Evolutionary conservation across 805 yeast genomes (phyloP).

Genomic region (Kazachstania psychrophila): DNA sequence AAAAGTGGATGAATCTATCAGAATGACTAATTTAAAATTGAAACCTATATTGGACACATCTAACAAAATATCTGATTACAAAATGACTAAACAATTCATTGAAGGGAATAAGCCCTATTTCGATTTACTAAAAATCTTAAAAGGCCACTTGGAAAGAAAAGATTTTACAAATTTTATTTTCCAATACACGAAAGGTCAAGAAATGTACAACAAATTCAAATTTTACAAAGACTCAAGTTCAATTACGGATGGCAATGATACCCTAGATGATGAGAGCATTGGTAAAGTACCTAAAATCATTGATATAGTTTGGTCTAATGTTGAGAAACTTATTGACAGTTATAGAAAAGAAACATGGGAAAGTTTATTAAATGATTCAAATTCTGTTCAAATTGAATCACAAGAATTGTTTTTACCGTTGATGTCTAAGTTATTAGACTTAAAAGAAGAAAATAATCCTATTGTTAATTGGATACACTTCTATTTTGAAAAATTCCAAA

Average conservation of each 20-base stretch:
- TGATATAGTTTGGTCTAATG: slow-evolving; percentile 47
- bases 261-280: neutral
- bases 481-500: slow-evolving; percentile 36
- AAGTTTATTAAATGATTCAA: slow-evolving; percentile 28
- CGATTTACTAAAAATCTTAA: slow-evolving; percentile 46
- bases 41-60: slow-evolving; percentile 51
- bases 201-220: slow-evolving; percentile 15
- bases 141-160: slow-evolving; percentile 34
- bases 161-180: slow-evolving; percentile 51
- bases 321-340: slow-evolving; percentile 42
- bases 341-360: slow-evolving; percentile 51
- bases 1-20: slow-evolving; percentile 41
- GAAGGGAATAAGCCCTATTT: slow-evolving; percentile 46
- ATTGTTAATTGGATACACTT: slow-evolving; percentile 51
- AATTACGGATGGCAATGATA: no score
- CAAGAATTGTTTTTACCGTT: slow-evolving; percentile 32
- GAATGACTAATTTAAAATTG: slow-evolving; percentile 43
- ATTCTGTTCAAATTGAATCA: slow-evolving; percentile 10
- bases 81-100: slow-evolving; percentile 41
- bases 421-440: slow-evolving; percentile 48
- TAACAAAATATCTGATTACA: slow-evolving; percentile 40
- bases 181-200: slow-evolving; percentile 47
- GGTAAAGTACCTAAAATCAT: slow-evolving; percentile 29
- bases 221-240: neutral
- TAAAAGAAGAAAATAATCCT: slow-evolving; percentile 59